Conservation (phyloP, 2,329 filamentous ascomycete genomes). For the Reticulascus tulasneorum region DNA sequence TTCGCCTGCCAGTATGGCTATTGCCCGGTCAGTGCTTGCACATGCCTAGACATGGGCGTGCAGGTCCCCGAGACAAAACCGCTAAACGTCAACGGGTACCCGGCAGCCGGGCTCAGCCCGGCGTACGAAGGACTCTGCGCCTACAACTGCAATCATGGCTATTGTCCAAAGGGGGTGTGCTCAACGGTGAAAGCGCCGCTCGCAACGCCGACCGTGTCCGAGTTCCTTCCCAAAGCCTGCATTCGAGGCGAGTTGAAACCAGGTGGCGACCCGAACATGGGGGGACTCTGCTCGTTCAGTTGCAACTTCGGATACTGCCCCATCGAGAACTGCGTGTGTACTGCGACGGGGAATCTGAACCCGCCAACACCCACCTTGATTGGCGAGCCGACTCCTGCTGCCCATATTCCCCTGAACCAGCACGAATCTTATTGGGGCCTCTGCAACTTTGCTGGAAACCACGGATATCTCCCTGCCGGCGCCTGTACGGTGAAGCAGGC, state of each 20-base stretch:
- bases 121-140: not conserved
- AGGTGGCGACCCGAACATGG: too few species aligned
- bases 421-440: too few species aligned
- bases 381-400: too few species aligned
- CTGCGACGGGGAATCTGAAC: conserved; percentile 26
- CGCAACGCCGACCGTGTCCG: not conserved
- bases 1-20: conserved; percentile 25
- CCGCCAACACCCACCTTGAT: too few species aligned
- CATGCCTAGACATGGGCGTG: conserved; percentile 10
- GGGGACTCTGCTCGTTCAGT: conserved; percentile 28
- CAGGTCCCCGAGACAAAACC: not conserved
- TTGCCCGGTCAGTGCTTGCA: conserved; percentile 16
- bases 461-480: too few species aligned
- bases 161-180: conserved; percentile 1
- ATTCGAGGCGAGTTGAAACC: too few species aligned
- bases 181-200: not conserved
- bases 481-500: too few species aligned
- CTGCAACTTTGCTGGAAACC: too few species aligned
- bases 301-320: conserved; percentile 27
- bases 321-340: conserved; percentile 27
- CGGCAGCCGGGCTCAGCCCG: not conserved
- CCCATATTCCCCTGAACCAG: too few species aligned
- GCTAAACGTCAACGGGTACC: not conserved
- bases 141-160: conserved; percentile 1
- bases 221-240: not conserved